Base-by-base conservation (phyloP, 345 rosid species). In the Abelmoschus esculentus region DNA sequence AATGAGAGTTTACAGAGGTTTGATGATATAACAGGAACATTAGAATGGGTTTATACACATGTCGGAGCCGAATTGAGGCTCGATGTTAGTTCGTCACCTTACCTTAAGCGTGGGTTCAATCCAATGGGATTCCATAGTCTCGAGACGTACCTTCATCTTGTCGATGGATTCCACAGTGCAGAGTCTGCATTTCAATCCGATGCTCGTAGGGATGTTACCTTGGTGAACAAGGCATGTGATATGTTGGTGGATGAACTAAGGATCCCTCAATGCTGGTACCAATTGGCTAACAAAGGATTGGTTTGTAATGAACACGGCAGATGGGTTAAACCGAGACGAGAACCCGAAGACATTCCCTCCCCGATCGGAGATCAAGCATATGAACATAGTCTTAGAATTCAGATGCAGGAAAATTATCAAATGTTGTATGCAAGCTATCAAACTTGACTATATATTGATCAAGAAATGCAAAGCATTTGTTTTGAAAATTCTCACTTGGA, bases 321-420 rank as follows among this genome's bases (percentile, higher is more conserved):
- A 73, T 87, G 87, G 91, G 83, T 81, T 19, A 83, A 78, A 75
- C 87, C 82, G 2, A 64, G 58, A 14, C 83, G 87, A 70, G 73
- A 78, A 10, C 79, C 79, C 2, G 87, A 84, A 80, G 87, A 87
- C 67, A 74, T 83, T 66, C 89, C 91, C 57, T 81, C 87, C 5
- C 87, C 88, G 3, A 61, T 36, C 56, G 52, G 72, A 15, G 61
- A 44, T 9, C 50, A 61, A 60, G 34, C 72, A 13, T 29, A 17
- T 14, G 38, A 65, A 5, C 55, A 26, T 19, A 13, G 19, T 4
- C 12, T 44, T 15, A 46, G 19, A 65, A 44, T 26, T 65, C 55
- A 44, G 34, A 22, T 4, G 18, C 12, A 44, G 7, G 18, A 22
- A 64, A 64, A n/a, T 42, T 44, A 22, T 64, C 17, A 44, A 65